These are phyloP conservation scores for Vanrija humicola DNA, from an alignment of 1,284 basidiomycete genomes.

Conservation along the genomic window DNA sequence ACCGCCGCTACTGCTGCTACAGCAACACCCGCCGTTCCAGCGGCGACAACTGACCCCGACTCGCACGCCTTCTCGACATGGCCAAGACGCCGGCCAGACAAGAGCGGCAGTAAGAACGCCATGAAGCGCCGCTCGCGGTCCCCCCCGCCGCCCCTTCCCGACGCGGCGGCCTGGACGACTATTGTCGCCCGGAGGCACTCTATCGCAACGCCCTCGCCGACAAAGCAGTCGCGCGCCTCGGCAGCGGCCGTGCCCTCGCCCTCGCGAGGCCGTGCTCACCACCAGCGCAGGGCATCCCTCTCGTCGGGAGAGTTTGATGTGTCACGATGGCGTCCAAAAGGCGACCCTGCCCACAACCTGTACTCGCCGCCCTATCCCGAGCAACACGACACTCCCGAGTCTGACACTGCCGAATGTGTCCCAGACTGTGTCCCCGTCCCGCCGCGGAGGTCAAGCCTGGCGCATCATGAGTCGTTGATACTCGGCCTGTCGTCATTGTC, in stretches of 20 bases:
- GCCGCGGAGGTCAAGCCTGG: too few species aligned
- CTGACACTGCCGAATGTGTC: neutral
- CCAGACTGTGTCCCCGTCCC: too few species aligned
- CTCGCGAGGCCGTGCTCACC: neutral
- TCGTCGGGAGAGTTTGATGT: slow-evolving; percentile 11
- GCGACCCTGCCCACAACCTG: neutral
- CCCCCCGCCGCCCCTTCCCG: too few species aligned
- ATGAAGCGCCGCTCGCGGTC: too few species aligned
- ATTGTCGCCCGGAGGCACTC: too few species aligned
- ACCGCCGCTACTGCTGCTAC: slow-evolving; percentile 20
- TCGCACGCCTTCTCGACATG: too few species aligned
- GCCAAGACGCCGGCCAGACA: neutral
- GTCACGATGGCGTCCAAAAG: slow-evolving; percentile 8
- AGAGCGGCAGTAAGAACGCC: neutral
- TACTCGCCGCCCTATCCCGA: slow-evolving; percentile 6
- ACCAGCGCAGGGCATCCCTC: slow-evolving; percentile 9
- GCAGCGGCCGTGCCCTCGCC: too few species aligned
- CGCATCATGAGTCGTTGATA: neutral
- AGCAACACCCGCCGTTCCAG: neutral
- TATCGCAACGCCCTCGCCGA: too few species aligned
- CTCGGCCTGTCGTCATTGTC: slow-evolving; percentile 4
- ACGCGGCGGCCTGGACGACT: too few species aligned
- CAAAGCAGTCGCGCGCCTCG: too few species aligned
- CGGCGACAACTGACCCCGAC: neutral
- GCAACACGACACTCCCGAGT: neutral